phyloP scores from a whole-genome alignment of 108 stramenopile species.

The Skeletonema marinoi region DNA sequence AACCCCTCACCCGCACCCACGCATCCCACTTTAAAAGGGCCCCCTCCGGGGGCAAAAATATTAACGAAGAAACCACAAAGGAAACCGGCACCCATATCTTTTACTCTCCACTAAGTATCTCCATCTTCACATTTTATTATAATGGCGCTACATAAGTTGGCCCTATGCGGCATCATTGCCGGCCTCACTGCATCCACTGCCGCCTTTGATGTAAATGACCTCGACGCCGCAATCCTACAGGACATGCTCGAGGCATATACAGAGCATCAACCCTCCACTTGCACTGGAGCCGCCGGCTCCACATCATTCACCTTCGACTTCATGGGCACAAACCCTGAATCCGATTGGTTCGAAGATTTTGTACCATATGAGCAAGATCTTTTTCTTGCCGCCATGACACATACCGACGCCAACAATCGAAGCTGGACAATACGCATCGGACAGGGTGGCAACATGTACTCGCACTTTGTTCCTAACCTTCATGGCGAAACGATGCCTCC shows the following conservation, averaged over 20 bases:
- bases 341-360: constrained; percentile 22
- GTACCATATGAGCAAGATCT: constrained; percentile 2
- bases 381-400: constrained; percentile 15
- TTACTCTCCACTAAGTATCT: no score
- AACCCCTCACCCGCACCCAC: no score
- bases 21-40: no score
- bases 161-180: not conserved
- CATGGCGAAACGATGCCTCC: constrained; percentile 33
- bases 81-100: no score
- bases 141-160: not conserved
- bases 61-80: no score
- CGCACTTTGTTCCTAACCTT: not conserved
- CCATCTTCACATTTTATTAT: no score
- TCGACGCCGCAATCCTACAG: not conserved
- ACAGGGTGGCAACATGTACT: constrained; percentile 25
- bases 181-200: not conserved
- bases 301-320: constrained; percentile 27
- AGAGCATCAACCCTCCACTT: not conserved
- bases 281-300: not conserved
- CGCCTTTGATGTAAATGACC: not conserved
- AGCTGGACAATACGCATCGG: constrained; percentile 31
- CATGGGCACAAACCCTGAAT: constrained; percentile 3
- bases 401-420: constrained; percentile 3
- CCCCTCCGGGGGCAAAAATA: no score
- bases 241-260: not conserved